Evolutionary conservation across 106 monocot genomes (phyloP).

Genomic region (Cymbidium sinense): DNA sequence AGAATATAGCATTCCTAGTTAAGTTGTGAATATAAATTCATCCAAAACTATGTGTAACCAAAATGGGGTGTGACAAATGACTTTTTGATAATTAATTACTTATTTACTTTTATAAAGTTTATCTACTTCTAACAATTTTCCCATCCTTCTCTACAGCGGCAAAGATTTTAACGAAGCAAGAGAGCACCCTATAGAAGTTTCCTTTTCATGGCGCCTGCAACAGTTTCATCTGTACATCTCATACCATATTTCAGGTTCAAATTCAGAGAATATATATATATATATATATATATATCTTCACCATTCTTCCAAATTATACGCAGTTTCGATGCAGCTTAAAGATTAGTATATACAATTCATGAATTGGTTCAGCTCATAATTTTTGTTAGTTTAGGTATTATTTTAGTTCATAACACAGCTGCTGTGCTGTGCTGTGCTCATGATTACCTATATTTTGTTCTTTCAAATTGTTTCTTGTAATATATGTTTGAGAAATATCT

Average conservation of each 20-base stretch:
- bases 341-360: background rate
- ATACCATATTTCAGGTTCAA: background rate
- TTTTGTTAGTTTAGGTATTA: background rate
- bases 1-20: no score
- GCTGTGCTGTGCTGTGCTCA: background rate
- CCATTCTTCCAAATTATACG: no score
- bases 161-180: background rate
- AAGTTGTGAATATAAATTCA: no score
- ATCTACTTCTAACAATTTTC: background rate
- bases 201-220: background rate
- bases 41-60: no score
- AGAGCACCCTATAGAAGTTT: background rate
- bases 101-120: background rate
- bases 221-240: background rate
- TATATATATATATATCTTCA: no score
- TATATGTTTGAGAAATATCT: background rate
- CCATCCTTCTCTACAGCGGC: background rate
- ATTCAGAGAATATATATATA: background rate
- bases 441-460: background rate
- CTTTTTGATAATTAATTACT: no score
- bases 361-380: background rate
- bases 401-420: background rate
- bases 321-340: background rate
- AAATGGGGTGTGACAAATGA: no score
- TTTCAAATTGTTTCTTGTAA: background rate